phyloP scores from a whole-genome alignment of 2,329 filamentous ascomycete genomes.

The Fusarium sp. region DNA sequence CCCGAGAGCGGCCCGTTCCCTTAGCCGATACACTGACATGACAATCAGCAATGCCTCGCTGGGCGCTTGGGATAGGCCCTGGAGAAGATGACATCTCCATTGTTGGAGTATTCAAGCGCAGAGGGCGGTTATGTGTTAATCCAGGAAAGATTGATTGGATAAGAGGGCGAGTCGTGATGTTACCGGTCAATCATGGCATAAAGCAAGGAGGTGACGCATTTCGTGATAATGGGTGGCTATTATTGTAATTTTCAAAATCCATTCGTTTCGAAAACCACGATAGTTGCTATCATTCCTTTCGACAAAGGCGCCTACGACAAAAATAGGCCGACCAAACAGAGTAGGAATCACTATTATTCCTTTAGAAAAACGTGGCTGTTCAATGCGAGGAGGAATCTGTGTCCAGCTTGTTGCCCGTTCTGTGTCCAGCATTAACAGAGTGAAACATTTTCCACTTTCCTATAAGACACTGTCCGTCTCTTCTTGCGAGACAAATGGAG shows the following conservation, averaged over 20 bases:
- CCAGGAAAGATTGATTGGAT: conserved; percentile 6
- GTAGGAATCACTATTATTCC: background rate
- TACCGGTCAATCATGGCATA: conserved; percentile 10
- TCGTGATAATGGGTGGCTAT: background rate
- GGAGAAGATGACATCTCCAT: background rate
- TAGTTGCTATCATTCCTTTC: background rate
- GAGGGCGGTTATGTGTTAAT: conserved; percentile 11
- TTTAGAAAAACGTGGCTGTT: background rate
- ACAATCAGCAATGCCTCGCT: conserved; percentile 9
- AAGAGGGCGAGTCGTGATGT: background rate
- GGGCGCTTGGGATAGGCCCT: background rate
- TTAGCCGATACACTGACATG: conserved; percentile 13
- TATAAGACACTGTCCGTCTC: background rate
- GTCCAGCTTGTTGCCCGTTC: background rate
- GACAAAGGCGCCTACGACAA: background rate
- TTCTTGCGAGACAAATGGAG: background rate
- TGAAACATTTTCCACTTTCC: background rate
- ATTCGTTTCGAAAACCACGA: background rate
- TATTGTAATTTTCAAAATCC: conserved; percentile 13
- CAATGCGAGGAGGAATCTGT: background rate
- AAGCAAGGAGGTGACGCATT: background rate
- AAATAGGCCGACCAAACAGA: background rate
- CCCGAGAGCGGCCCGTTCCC: conserved; percentile 24
- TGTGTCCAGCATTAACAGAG: background rate
- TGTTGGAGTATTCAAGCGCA: conserved; percentile 1